phyloP scores from a whole-genome alignment of 257 asterid species.

The Nicotiana tabacum region DNA sequence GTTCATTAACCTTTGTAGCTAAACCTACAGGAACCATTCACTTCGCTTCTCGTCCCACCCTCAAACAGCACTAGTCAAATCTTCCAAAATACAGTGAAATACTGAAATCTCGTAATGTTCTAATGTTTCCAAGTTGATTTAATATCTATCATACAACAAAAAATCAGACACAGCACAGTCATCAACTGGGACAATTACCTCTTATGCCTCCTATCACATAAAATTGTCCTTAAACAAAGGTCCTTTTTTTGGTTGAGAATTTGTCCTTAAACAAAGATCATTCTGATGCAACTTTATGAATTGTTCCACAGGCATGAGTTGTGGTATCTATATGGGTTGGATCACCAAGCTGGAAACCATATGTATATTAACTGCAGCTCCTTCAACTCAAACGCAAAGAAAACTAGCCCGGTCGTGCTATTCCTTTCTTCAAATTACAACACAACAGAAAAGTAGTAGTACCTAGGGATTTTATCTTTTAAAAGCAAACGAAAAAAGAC shows the following conservation, averaged over 20 bases:
- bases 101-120: not conserved
- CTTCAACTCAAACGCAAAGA: not conserved
- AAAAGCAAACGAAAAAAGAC: not conserved
- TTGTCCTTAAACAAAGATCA: not conserved
- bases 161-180: not conserved
- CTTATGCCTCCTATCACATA: not conserved
- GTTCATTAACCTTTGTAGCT: not conserved
- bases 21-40: not conserved
- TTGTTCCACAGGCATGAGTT: not conserved
- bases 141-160: not conserved
- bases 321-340: not conserved
- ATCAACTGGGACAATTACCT: not conserved
- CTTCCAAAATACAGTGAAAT: not conserved
- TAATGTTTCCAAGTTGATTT: not conserved
- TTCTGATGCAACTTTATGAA: not conserved
- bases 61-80: not conserved
- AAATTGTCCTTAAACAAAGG: not conserved
- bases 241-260: too few relatives aligned
- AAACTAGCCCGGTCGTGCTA: not conserved
- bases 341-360: not conserved
- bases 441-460: constrained; percentile 1
- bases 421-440: not conserved
- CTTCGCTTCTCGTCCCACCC: not conserved
- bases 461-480: not conserved
- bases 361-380: not conserved